Percentiles rank a stretch among this genome's conserved stretches.
These are phyloP conservation scores for Claviceps sp. DNA, from an alignment of 2,329 filamentous ascomycete species.

Conservation along the genomic window DNA sequence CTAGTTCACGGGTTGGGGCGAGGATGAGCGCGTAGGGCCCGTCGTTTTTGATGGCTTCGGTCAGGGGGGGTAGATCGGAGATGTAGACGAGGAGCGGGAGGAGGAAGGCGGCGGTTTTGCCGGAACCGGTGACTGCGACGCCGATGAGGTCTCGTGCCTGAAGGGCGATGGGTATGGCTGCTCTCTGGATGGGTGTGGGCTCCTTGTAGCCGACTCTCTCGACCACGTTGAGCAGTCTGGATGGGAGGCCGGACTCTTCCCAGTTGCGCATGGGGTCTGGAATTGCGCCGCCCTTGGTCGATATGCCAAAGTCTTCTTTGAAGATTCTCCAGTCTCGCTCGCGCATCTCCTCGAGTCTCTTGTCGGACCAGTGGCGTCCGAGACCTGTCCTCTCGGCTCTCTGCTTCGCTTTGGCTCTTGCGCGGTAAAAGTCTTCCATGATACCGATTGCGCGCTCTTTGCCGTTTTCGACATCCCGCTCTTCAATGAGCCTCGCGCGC, in stretches of 20 bases:
- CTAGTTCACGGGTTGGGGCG: constrained; percentile 90
- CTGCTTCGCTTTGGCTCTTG: constrained; percentile 50
- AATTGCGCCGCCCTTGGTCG: constrained; percentile 80
- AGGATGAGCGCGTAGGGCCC: constrained; percentile 96
- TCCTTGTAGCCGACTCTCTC: constrained; percentile 80
- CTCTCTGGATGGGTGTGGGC: constrained; percentile 81
- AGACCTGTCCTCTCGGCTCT: constrained; percentile 60
- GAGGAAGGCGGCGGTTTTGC: constrained; percentile 93
- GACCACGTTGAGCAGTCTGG: constrained; percentile 67
- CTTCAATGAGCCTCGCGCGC: constrained; percentile 56
- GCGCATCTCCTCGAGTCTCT: constrained; percentile 83
- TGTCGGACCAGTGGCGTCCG: constrained; percentile 93
- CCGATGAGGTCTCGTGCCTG: constrained; percentile 93
- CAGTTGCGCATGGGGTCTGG: constrained; percentile 95
- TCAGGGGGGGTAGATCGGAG: constrained; percentile 71
- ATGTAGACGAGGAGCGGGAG: constrained; percentile 91
- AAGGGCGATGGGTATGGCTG: constrained; percentile 87
- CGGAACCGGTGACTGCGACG: constrained; percentile 94
- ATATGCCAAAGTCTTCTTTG: constrained; percentile 97
- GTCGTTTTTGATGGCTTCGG: constrained; percentile 79
- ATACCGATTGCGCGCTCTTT: constrained; percentile 63
- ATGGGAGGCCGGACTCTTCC: constrained; percentile 71
- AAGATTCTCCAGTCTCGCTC: constrained; percentile 98
- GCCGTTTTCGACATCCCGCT: constrained; percentile 65
- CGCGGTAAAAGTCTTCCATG: constrained; percentile 65